Conservation (phyloP, 768 basidiomycete species). For the Saitozyma podzolica region DNA sequence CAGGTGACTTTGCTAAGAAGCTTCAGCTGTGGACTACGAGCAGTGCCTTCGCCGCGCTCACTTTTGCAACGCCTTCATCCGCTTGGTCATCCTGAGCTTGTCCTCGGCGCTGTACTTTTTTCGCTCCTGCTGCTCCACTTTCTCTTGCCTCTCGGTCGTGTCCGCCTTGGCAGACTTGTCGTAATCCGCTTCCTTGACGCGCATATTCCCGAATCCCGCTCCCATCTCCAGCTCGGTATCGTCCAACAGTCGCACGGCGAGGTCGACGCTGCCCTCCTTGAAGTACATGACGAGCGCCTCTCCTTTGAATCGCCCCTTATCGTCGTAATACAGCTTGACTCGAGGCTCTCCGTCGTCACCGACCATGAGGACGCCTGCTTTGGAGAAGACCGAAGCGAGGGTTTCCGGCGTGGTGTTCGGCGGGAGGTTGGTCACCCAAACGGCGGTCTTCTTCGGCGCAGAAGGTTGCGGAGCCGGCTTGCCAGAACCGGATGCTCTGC, state of each 20-base stretch:
- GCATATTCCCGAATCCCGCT: slow-evolving; percentile 59
- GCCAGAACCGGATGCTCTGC: slow-evolving; percentile 41
- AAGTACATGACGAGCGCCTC: slow-evolving; percentile 96
- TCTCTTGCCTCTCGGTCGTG: slow-evolving; percentile 7
- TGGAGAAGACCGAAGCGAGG: slow-evolving; percentile 80
- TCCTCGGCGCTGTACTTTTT: slow-evolving; percentile 51
- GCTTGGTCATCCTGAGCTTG: slow-evolving; percentile 48
- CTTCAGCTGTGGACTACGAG: slow-evolving; percentile 4
- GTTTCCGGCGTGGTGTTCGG: slow-evolving; percentile 71
- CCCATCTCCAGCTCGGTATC: slow-evolving; percentile 88
- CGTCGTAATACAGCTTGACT: slow-evolving; percentile 90
- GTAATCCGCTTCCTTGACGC: slow-evolving; percentile 50
- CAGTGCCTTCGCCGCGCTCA: slow-evolving; percentile 51
- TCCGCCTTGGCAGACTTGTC: slow-evolving; percentile 24
- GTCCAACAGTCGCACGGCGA: slow-evolving; percentile 82
- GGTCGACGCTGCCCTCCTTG: slow-evolving; percentile 88
- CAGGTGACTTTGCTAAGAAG: slow-evolving; percentile 79
- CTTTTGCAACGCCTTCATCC: slow-evolving; percentile 56
- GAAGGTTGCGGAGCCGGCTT: slow-evolving; percentile 43
- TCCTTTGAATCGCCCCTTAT: slow-evolving; percentile 83
- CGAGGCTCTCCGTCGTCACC: slow-evolving; percentile 89
- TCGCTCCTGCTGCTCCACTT: slow-evolving; percentile 42
- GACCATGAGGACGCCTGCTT: slow-evolving; percentile 88
- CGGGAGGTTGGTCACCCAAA: slow-evolving; percentile 85
- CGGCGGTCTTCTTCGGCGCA: slow-evolving; percentile 88